Base-by-base conservation (phyloP, 257 asterid genomes). In the Solanum rostratum region DNA sequence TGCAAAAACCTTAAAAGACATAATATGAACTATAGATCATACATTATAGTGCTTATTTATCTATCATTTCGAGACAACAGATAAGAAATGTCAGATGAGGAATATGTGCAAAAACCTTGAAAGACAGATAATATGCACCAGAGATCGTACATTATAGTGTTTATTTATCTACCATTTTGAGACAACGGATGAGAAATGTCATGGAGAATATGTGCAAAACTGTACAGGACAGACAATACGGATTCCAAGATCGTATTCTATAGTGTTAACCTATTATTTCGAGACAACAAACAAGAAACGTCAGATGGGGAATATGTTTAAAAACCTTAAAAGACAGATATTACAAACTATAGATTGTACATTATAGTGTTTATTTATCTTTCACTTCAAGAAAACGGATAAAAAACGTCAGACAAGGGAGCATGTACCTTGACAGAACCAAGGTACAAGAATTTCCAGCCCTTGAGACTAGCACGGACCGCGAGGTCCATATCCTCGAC, bases 401-500 rank as follows among this genome's bases (percentile, higher is more conserved):
- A 15, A 24, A 60, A 49, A 49, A 49, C 49, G 63, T 1, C 2
- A 76, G 10, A 49, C 13, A 7, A 1, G 41, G 12, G 8, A 24
- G 24, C 15, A 16, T 27, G 55, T 11, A 91, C 99, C 99, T 86
- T 86, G 1, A 96, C 85, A 27, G 92, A 83, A 59, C 97, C 95
- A 37, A 96, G 94, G 88, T 91, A 96, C 84, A 96, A 83, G 88
- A 96, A 96, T 84, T 93, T 96, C 99, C 99, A 96, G 53, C 99
- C 99, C 73, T 89, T 92, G 49, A 96, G 97, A 85, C 93, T 92
- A 43, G 98, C 99, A 0, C 99, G 98, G n/a, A 96, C 98, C 27
- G 98, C 98, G 45, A 96, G 91, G 87, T 96, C 99, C 99, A 96
- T 96, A 79, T 96, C 99, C 88, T 96, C 99, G 0, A 96, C 98